These are phyloP conservation scores for Sindora glabra DNA, from an alignment of 306 rosid genomes.

Conservation along the genomic window DNA sequence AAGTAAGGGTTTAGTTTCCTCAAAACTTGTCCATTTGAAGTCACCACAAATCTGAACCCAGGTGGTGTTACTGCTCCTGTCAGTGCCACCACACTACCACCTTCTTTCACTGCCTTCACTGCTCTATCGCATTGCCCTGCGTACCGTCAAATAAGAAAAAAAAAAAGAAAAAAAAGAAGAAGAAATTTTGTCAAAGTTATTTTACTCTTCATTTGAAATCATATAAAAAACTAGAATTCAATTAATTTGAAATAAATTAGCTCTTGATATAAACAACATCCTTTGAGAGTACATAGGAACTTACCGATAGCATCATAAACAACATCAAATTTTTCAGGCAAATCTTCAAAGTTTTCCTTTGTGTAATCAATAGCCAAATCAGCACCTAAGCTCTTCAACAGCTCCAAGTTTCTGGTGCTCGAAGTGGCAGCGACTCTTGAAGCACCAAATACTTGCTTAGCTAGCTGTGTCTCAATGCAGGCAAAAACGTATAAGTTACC, in stretches of 20 bases:
- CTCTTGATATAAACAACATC: no score
- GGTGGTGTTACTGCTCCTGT: conserved; percentile 92
- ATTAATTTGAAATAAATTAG: no score
- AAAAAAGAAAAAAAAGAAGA: no score
- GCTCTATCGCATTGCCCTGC: conserved; percentile 93
- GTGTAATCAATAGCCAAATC: conserved; percentile 91
- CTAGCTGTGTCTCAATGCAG: conserved; percentile 42
- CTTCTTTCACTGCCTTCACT: conserved; percentile 82
- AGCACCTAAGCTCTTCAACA: conserved; percentile 77
- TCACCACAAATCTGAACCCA: conserved; percentile 92
- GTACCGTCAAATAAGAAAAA: not conserved
- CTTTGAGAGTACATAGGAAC: no score
- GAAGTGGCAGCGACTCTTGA: conserved; percentile 84
- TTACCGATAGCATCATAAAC: conserved; percentile 89
- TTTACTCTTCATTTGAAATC: no score
- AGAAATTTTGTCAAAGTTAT: no score
- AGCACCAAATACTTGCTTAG: conserved; percentile 91
- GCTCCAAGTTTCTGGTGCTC: conserved; percentile 69
- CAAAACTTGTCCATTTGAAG: conserved; percentile 74
- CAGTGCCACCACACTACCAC: conserved; percentile 78
- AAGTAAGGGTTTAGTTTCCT: conserved; percentile 78
- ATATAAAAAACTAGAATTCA: no score
- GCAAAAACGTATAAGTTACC: no score
- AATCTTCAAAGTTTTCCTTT: conserved; percentile 75
- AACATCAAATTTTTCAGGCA: conserved; percentile 79